phyloP scores from a whole-genome alignment of 768 basidiomycete species.

The Panaeolus cyanescens region DNA sequence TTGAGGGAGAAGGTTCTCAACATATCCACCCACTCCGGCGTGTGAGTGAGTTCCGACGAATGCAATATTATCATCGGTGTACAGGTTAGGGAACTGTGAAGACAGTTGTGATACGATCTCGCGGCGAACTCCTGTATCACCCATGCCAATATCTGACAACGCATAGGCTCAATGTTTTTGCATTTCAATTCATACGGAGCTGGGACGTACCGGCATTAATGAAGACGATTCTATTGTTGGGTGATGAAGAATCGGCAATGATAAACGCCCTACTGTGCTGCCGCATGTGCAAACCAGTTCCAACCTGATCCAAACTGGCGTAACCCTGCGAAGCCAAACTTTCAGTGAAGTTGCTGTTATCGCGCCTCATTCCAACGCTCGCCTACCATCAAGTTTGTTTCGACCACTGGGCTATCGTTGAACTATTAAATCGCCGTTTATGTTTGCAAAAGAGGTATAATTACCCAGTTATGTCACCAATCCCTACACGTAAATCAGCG shows the following conservation, averaged over 20 bases:
- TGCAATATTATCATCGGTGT: conserved; percentile 71
- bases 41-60: conserved; percentile 79
- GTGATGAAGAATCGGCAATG: conserved; percentile 58
- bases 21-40: conserved; percentile 76
- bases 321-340: conserved; percentile 55
- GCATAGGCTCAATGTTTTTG: neutral
- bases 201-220: conserved; percentile 65
- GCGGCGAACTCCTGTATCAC: conserved; percentile 74
- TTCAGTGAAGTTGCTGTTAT: neutral
- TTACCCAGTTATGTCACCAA: conserved; percentile 77
- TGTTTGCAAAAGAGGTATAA: conserved; percentile 13
- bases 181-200: neutral
- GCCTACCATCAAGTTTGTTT: conserved; percentile 81
- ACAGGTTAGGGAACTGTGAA: conserved; percentile 59
- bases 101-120: conserved; percentile 63
- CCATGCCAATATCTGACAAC: conserved; percentile 73
- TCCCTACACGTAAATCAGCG: conserved; percentile 39
- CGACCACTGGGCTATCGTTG: conserved; percentile 61
- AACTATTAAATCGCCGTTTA: conserved; percentile 11
- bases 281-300: conserved; percentile 78
- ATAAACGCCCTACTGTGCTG: conserved; percentile 79
- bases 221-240: conserved; percentile 67
- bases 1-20: conserved; percentile 79
- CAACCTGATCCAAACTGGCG: conserved; percentile 62
- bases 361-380: neutral